Base-by-base conservation (phyloP, 352 stramenopile genomes). In the Thraustotheca clavata region DNA sequence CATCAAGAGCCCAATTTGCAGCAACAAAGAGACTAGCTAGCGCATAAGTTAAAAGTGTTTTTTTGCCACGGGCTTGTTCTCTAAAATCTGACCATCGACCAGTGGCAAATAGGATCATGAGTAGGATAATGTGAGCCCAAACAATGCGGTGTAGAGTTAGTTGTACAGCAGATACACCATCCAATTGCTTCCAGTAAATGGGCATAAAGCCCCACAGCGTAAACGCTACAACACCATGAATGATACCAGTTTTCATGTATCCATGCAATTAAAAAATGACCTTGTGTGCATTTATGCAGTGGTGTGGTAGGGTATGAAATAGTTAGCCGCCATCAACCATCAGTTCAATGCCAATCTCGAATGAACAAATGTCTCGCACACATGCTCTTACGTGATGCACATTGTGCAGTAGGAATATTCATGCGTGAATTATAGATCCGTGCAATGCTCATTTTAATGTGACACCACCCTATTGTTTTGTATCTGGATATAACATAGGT, bases 131-230 rank as follows among this genome's bases (percentile, higher is more conserved):
- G 14, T 49, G 18, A 20, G 52, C 24, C 52, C 52, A 61, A 3
- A 61, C 52, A 5, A 61, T 61, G 31, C 52, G 52, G 24, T 61
- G 52, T 3, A 41, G 16, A 5, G n/a, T 11, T 18, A 61, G 33
- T 18, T 61, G 52, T 6, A 61, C 35, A 24, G 52, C 52, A 3
- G 52, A 39, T 26, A 61, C 49, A 6, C 20, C 4, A 18, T 41
- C n/a, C 22, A 61, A n/a, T 40, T 61, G 52, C 52, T 61, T 61
- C 52, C 52, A 61, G 20, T 61, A 61, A 39, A 61, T 61, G 32
- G 52, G 26, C 8, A 41, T 48, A 22, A 41, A 47, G 14, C 52
- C 52, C 52, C 52, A 61, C 20, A 61, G 34, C n/a, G 49, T 22
- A 40, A 43, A 61, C 14, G 52, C 52, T 6, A 47, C 5, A 3